Evolutionary conservation across 305 asterid species (phyloP).

Genomic region (Solanum hybrid): DNA sequence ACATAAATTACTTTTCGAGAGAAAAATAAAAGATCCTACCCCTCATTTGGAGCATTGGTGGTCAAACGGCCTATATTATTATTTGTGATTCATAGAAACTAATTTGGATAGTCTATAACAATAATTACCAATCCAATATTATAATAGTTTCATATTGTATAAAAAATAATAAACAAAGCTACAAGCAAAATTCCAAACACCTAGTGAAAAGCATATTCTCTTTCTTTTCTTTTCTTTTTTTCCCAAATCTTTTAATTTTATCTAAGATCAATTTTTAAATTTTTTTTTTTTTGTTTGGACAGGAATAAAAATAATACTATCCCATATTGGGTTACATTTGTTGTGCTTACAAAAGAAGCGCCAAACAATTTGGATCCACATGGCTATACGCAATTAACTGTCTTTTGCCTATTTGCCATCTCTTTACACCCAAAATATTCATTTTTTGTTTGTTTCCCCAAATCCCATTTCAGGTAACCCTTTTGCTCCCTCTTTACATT

Average conservation of each 20-base stretch:
- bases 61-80: background rate
- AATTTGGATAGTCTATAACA: background rate
- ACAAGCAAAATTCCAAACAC: background rate
- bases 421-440: background rate
- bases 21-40: background rate
- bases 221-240: background rate
- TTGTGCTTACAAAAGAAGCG: conserved; percentile 22
- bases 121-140: fast-evolving
- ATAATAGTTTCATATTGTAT: background rate
- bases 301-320: background rate
- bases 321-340: background rate
- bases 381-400: conserved; percentile 1
- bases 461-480: background rate
- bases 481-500: background rate
- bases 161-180: background rate
- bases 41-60: background rate
- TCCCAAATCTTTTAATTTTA: background rate
- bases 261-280: background rate
- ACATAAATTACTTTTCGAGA: background rate
- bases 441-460: background rate
- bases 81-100: background rate
- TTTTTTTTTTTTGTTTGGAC: background rate
- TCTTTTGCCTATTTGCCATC: background rate
- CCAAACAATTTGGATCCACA: conserved; percentile 28
- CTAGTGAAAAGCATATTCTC: background rate